Evolutionary conservation across 371 early-diverging fungal genomes (phyloP).

Genomic region (Mucor sp.): DNA sequence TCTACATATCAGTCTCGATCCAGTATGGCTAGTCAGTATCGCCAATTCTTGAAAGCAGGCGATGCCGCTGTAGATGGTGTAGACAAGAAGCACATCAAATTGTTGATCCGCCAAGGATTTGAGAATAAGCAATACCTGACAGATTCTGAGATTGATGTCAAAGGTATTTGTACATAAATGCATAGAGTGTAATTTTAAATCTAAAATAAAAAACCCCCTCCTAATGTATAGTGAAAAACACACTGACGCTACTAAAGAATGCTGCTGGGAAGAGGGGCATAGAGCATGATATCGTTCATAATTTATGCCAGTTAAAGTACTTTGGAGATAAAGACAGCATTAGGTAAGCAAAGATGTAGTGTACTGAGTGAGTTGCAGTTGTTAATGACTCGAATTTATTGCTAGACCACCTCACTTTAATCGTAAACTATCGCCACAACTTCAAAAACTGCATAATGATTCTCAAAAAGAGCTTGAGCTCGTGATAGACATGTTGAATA

Average conservation of each 20-base stretch:
- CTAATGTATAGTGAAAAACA: slow-evolving; percentile 19
- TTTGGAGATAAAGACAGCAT: slow-evolving; percentile 15
- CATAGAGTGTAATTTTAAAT: neutral
- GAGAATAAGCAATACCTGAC: slow-evolving; percentile 5
- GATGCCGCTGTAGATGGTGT: slow-evolving; percentile 10
- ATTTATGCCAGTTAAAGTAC: slow-evolving; percentile 24
- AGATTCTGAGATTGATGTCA: slow-evolving; percentile 19
- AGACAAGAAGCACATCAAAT: slow-evolving; percentile 5
- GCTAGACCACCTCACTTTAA: slow-evolving; percentile 26
- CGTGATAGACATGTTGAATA: slow-evolving; percentile 26
- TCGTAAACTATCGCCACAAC: slow-evolving; percentile 12
- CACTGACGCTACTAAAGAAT: slow-evolving; percentile 20
- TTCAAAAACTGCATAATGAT: slow-evolving; percentile 10
- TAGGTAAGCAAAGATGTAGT: slow-evolving; percentile 11
- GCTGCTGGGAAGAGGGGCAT: slow-evolving; percentile 19
- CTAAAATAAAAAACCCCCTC: neutral
- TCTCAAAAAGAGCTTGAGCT: slow-evolving; percentile 20
- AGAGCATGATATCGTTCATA: slow-evolving; percentile 24
- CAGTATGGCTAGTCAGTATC: slow-evolving; percentile 6
- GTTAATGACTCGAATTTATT: neutral
- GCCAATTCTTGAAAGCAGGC: slow-evolving; percentile 22
- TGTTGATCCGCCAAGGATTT: slow-evolving; percentile 27
- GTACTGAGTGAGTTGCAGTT: neutral
- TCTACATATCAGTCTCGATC: neutral
- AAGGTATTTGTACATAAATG: slow-evolving; percentile 3